Evolutionary conservation across 495 filamentous ascomycete species (phyloP), one percentile per base, ranked within the genome.

Genomic region (Geopyxis carbonaria): DNA sequence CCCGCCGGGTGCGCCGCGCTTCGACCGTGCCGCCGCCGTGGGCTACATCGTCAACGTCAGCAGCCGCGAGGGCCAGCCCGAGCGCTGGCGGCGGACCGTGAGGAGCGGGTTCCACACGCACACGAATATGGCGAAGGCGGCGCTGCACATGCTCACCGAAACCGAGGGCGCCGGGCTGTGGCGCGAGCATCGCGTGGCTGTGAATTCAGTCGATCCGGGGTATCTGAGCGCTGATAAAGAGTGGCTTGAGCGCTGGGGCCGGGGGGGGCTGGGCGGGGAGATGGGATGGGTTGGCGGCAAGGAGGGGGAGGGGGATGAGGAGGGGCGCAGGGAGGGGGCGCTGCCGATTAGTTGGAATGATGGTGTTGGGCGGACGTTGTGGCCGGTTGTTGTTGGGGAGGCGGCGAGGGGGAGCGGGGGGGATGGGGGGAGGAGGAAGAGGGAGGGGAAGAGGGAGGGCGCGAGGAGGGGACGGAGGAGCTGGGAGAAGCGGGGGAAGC

Each of bases 101-200:
- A 66, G 64, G 47, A 46, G 44, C 2, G 63, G 63, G 0, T 44
- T 53, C 21, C 62, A 67, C 23, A 61, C 64, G 5, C 64, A 66
- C 46, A 67, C 62, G 0, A 66, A 66, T 45, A 62, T 66, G 59
- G 58, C 61, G n/a, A 66, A 68, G 38, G 64, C 64, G 5, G 65
- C 62, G 1, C 50, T 67, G 19, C 66, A 66, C 45, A 67, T 67
- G 62, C 58, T 66, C 25, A 65, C 64, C 4, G 59, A 62, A 34
- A 63, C 61, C 1, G 61, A 64, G 37, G 57, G 57, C 5, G 39
- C 31, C 1, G 13, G 38, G 10, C 57, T 59, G 3, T 68, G 64
- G 65, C 40, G 45, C 14, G 34, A 30, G 13, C 45, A 51, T 5
- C 42, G 53, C 3, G 58, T 65, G 2, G 61, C 62, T 5, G 64